Conservation (phyloP, 345 rosid species). For the Streptanthus diversifolius region DNA sequence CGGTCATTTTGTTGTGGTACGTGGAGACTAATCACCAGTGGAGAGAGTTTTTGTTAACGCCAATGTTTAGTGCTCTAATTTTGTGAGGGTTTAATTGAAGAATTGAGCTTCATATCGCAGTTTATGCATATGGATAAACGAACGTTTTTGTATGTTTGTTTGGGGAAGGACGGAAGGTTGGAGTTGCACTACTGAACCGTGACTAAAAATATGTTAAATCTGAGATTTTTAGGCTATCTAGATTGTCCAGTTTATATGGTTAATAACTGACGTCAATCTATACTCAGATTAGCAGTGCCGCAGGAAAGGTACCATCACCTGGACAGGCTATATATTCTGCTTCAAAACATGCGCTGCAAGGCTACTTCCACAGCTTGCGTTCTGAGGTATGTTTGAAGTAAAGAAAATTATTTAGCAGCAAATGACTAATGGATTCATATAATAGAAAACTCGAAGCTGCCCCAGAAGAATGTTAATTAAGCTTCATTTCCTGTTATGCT, state of each 20-base stretch:
- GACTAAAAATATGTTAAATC: neutral
- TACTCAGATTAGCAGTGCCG: constrained; percentile 93
- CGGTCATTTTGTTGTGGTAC: constrained; percentile 97
- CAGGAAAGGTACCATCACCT: constrained; percentile 92
- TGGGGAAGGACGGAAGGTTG: neutral
- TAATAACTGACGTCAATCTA: neutral
- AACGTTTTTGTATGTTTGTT: neutral
- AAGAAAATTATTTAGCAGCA: neutral
- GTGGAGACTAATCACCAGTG: constrained; percentile 26
- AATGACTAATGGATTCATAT: neutral
- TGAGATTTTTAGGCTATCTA: neutral
- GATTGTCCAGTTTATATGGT: neutral
- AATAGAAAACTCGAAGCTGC: neutral
- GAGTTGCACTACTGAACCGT: neutral
- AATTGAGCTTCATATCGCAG: neutral
- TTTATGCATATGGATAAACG: neutral
- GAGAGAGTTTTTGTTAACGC: neutral
- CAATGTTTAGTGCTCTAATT: neutral
- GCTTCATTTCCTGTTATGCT: neutral
- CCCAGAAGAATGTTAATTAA: neutral
- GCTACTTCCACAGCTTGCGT: constrained; percentile 87
- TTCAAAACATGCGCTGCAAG: constrained; percentile 83
- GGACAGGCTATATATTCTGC: constrained; percentile 95
- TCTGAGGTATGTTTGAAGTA: constrained; percentile 68
- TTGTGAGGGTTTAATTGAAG: neutral